Evolutionary conservation across 2,329 filamentous ascomycete genomes (phyloP), one percentile per base, ranked within the genome.

Genomic region (Pseudocercospora musae): DNA sequence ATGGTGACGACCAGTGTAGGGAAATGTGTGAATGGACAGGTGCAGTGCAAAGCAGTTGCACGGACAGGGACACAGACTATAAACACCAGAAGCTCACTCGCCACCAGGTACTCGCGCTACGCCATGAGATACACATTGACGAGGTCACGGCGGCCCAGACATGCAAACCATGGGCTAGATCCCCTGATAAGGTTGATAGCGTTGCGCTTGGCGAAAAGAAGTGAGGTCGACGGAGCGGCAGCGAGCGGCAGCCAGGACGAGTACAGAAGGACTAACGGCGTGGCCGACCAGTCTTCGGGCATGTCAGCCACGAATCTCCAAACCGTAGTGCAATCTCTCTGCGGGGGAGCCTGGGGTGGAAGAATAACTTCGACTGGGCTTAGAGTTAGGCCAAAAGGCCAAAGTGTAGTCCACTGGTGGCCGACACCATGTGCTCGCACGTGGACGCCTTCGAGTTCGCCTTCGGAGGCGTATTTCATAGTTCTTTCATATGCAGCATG

Each of bases 141-240:
- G 52, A 54, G 29, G 52, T 37, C 8, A 11, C 31, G 6, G n/a
- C 29, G 29, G 48, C 48, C 48, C 13, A 54, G 52, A 40, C 31
- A 54, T 54, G 48, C 48, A 52, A 23, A 18, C 52, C 29, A 54
- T 33, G 52, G 52, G 31, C 52, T 54, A 33, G 29, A 54, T 54
- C 52, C 52, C 52, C 52, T 33, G 52, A 33, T 54, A 40, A 37
- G 52, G 52, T 54, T 54, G 18, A 31, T 54, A 29, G 48, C 48
- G 48, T 52, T 29, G 48, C 48, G 48, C 48, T 52, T 52, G 48
- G 15, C 21, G 20, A 40, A 21, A 54, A 25, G 52, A 54, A 54
- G 52, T 54, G 52, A 54, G 20, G 52, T 54, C 52, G 52, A 54
- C 18, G 40, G 52, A 33, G 52, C 52, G 50, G 50, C 25, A 11